These are phyloP conservation scores for Epichloe gansuensis DNA, from an alignment of 2,329 filamentous ascomycete species.

Conservation along the genomic window DNA sequence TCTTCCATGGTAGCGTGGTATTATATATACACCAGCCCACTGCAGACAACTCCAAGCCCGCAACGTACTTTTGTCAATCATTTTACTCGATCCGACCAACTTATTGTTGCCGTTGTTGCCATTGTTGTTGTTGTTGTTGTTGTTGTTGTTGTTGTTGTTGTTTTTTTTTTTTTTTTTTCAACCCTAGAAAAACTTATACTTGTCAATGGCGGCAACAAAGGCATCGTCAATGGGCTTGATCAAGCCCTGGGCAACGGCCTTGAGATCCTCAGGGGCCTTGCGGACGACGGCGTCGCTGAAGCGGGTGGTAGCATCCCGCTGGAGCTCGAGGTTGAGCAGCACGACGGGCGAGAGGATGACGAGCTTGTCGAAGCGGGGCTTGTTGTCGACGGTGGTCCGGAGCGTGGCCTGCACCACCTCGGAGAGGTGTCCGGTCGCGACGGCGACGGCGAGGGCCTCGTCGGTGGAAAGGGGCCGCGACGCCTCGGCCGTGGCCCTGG, in stretches of 20 bases:
- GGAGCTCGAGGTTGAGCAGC: slow-evolving; percentile 25
- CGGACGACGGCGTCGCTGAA: slow-evolving; percentile 24
- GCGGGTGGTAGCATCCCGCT: slow-evolving; percentile 26
- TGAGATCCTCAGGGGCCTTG: slow-evolving; percentile 26
- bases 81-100: too few relatives aligned
- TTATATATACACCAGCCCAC: too few relatives aligned
- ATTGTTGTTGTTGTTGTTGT: too few relatives aligned
- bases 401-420: slow-evolving; percentile 26
- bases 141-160: too few relatives aligned
- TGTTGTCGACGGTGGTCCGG: slow-evolving; percentile 23
- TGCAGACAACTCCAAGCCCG: too few relatives aligned
- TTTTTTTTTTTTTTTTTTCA: too few relatives aligned
- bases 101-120: too few relatives aligned
- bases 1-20: too few relatives aligned
- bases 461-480: slow-evolving; percentile 25
- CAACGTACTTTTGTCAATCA: too few relatives aligned
- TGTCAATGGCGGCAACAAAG: slow-evolving; percentile 25
- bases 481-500: slow-evolving; percentile 22
- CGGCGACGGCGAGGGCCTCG: slow-evolving; percentile 27
- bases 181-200: slow-evolving; percentile 2
- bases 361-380: slow-evolving; percentile 31
- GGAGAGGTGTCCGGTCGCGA: slow-evolving; percentile 22
- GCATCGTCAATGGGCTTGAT: slow-evolving; percentile 24
- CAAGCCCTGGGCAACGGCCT: slow-evolving; percentile 21
- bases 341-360: slow-evolving; percentile 31